phyloP scores from a whole-genome alignment of 2,329 filamentous ascomycete genomes.

The Diaporthe ampelina region DNA sequence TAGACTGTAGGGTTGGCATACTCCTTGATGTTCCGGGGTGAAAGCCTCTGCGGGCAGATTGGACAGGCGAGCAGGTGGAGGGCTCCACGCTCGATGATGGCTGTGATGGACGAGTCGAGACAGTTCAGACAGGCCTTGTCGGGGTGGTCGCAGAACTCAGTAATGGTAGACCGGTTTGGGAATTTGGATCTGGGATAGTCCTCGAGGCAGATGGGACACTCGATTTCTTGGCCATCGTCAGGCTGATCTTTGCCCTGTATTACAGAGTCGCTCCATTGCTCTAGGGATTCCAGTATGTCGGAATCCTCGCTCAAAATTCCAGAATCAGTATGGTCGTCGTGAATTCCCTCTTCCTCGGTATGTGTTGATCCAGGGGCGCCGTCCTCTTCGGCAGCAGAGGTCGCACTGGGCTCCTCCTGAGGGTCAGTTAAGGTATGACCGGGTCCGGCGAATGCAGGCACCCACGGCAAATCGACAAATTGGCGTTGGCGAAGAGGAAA shows the following conservation, averaged over 20 bases:
- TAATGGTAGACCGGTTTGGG: slow-evolving; percentile 26
- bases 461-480: not conserved
- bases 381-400: not conserved
- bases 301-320: not conserved
- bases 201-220: slow-evolving; percentile 39
- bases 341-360: not conserved
- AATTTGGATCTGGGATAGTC: slow-evolving; percentile 36
- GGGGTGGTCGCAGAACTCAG: slow-evolving; percentile 36
- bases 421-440: slow-evolving; percentile 34
- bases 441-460: not conserved
- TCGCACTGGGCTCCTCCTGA: not conserved
- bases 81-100: slow-evolving; percentile 34
- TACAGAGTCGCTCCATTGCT: no score
- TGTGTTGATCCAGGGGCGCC: not conserved
- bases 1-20: slow-evolving; percentile 30
- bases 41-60: slow-evolving; percentile 38
- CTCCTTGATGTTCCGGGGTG: slow-evolving; percentile 21
- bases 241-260: not conserved
- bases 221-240: slow-evolving; percentile 21
- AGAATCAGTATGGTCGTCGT: not conserved
- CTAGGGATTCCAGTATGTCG: no score
- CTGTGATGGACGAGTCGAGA: slow-evolving; percentile 37
- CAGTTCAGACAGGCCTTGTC: slow-evolving; percentile 40
- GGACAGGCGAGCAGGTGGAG: slow-evolving; percentile 38
- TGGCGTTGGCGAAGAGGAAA: not conserved